These are phyloP conservation scores for Verticillium dahliae DNA, from an alignment of 2,329 filamentous ascomycete species.

Conservation along the genomic window DNA sequence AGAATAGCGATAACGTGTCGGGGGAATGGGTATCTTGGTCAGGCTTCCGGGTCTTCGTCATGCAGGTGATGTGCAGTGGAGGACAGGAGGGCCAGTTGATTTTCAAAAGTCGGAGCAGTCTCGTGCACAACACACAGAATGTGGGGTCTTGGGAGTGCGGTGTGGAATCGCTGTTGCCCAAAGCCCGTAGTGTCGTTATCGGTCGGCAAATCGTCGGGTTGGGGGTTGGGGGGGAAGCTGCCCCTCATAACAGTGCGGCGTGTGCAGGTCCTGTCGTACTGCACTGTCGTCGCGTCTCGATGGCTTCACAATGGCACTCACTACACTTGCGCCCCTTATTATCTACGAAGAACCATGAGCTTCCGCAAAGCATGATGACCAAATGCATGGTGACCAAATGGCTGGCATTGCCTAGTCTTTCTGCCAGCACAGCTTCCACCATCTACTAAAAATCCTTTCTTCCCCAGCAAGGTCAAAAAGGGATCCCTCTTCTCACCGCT, in stretches of 20 bases:
- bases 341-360: too few relatives aligned
- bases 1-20: neutral
- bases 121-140: neutral
- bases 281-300: neutral
- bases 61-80: neutral
- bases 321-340: too few relatives aligned
- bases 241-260: slow-evolving; percentile 3
- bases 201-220: neutral
- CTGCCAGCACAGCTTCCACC: too few relatives aligned
- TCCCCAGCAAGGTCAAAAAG: too few relatives aligned
- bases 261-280: neutral
- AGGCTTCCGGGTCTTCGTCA: neutral
- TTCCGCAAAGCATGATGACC: too few relatives aligned
- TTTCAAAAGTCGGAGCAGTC: slow-evolving; percentile 3
- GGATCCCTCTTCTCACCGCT: too few relatives aligned
- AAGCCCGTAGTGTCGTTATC: neutral
- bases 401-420: too few relatives aligned
- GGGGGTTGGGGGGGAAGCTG: neutral
- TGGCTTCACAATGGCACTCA: neutral
- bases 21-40: neutral
- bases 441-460: too few relatives aligned
- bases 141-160: neutral
- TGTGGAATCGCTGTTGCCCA: neutral
- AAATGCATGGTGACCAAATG: too few relatives aligned
- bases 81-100: neutral